Base-by-base conservation (phyloP, 176 grass and related monocot genomes). In the Sorghum bicolor region DNA sequence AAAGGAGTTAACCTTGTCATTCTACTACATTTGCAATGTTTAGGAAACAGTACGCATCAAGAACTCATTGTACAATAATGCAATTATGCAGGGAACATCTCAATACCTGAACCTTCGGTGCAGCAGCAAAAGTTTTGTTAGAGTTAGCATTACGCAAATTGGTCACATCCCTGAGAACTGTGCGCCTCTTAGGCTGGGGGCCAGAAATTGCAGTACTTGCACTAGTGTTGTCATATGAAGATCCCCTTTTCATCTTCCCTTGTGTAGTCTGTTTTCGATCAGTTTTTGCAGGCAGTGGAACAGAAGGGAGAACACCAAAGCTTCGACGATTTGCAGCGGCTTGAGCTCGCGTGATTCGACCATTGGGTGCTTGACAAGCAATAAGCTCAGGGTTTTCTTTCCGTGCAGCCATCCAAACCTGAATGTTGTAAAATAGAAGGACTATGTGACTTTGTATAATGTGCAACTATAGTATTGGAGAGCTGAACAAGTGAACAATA, bases 91-190 rank as follows among this genome's bases (percentile, higher is more conserved):
- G 41, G 48, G 17, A 82, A 72, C 50, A 78, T 66, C 24, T 58
- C 7, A 2, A 38, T 73, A 91, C 89, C 84, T 91, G 80, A 24
- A 36, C 17, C 77, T 91, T 87, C n/a, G 75, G 66, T n/a, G 70
- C 31, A 32, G 39, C 75, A 28, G 77, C 52, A 22, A 26, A 76
- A 32, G 31, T 40, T 43, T 52, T 84, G 31, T 22, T 41, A 29
- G 69, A 34, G 74, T 53, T 91, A 57, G 79, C 69, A 76, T 31
- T 68, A 40, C 69, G 29, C 4, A 64, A 16, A 55, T 91, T 91
- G 10, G 80, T 84, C 31, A 87, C 85, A 84, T 91, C 89, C 48
- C 79, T 87, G 17, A 91, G 84, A 7, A 84, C 89, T 43, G 62
- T n/a, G 12, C 89, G 80, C 64, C 68, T 84, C 48, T 91, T 91